A percentile compares a stretch with the other conserved stretches of the same genome.
phyloP scores from a whole-genome alignment of 1,284 basidiomycete species.

The Dichomitus squalens region DNA sequence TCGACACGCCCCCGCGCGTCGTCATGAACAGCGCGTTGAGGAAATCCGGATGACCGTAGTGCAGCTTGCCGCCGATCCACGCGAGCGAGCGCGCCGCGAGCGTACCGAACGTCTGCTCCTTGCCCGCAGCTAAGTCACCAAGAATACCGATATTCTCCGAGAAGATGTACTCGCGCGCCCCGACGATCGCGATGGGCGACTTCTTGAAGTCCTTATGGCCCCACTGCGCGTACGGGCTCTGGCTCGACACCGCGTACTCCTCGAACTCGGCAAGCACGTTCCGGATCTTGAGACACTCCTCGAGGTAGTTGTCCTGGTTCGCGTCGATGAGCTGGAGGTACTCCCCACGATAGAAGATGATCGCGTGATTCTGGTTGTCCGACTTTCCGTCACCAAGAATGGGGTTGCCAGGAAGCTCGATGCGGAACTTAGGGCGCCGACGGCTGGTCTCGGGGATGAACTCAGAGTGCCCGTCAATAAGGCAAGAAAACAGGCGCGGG shows the following conservation, averaged over 20 bases:
- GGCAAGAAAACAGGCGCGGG: conserved; percentile 91
- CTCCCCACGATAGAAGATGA: conserved; percentile 99
- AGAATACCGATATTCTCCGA: conserved; percentile 99
- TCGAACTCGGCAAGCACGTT: conserved; percentile 99
- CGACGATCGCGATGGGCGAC: conserved; percentile 94
- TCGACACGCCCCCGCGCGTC: conserved; percentile 97
- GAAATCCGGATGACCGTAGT: conserved; percentile 99
- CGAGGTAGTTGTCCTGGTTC: conserved; percentile 99
- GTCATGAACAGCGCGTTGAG: conserved; percentile 98
- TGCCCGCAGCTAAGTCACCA: conserved; percentile 97
- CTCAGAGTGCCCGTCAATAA: conserved; percentile 98
- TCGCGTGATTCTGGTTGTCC: conserved; percentile 99
- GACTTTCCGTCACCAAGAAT: conserved; percentile 99
- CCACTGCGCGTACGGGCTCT: conserved; percentile 92
- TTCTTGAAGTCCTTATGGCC: conserved; percentile 86
- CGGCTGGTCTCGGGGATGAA: conserved; percentile 89
- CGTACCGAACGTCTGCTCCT: conserved; percentile 99
- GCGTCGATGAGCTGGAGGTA: conserved; percentile 99
- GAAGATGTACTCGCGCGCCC: conserved; percentile 99
- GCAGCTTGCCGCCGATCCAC: conserved; percentile 97
- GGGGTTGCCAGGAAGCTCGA: conserved; percentile 98
- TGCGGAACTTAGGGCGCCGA: conserved; percentile 95
- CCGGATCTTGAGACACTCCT: conserved; percentile 99
- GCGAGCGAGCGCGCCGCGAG: conserved; percentile 93
- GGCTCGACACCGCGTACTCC: conserved; percentile 84